These are phyloP conservation scores for Diaporthe longicolla DNA, from an alignment of 2,329 filamentous ascomycete genomes.

Conservation along the genomic window DNA sequence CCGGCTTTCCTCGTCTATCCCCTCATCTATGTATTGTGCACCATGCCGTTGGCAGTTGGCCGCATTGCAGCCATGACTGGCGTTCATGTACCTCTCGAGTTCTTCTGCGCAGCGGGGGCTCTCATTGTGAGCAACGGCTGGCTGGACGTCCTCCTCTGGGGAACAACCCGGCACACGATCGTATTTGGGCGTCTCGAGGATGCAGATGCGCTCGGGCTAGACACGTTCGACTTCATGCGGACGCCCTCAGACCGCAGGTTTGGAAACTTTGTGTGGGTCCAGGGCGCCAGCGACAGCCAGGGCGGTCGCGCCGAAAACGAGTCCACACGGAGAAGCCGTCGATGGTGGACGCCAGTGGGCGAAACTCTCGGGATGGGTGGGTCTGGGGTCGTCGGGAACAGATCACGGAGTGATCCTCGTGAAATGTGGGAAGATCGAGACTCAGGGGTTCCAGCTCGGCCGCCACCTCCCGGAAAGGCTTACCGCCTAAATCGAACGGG, in stretches of 20 bases:
- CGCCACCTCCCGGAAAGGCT: slow-evolving; percentile 30
- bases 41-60: slow-evolving; percentile 71
- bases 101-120: slow-evolving; percentile 66
- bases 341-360: slow-evolving; percentile 34
- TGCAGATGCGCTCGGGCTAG: slow-evolving; percentile 51
- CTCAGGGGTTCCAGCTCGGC: slow-evolving; percentile 21
- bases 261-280: slow-evolving; percentile 52
- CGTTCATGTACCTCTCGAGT: slow-evolving; percentile 59
- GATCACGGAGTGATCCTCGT: slow-evolving; percentile 22
- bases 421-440: slow-evolving; percentile 24
- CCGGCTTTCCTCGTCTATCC: slow-evolving; percentile 72
- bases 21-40: slow-evolving; percentile 73
- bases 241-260: slow-evolving; percentile 48
- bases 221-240: slow-evolving; percentile 54
- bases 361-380: slow-evolving; percentile 30
- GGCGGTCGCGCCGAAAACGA: slow-evolving; percentile 12
- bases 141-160: slow-evolving; percentile 51
- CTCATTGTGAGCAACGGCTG: slow-evolving; percentile 65
- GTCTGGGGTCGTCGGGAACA: slow-evolving; percentile 31
- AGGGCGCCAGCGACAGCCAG: slow-evolving; percentile 45
- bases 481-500: slow-evolving; percentile 34
- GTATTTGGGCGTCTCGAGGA: slow-evolving; percentile 49
- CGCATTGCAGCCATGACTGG: slow-evolving; percentile 70
- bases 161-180: slow-evolving; percentile 47
- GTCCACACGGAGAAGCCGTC: slow-evolving; percentile 36